Conservation (phyloP, 2,329 filamentous ascomycete genomes). For the Fusarium circinatum region DNA sequence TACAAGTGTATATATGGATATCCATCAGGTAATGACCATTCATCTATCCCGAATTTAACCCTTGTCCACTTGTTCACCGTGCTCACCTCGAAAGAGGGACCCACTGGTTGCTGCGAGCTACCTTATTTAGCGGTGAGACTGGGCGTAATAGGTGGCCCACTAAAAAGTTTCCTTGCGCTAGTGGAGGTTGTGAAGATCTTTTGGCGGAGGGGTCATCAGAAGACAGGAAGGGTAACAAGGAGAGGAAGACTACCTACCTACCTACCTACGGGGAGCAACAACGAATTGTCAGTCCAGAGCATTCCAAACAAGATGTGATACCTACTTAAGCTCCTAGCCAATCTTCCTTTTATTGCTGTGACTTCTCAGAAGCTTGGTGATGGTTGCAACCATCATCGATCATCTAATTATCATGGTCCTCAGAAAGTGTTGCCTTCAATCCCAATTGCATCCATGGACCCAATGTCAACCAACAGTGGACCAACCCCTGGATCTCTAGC, state of each 20-base stretch:
- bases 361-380: not conserved
- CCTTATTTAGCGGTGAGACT: constrained; percentile 24
- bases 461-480: not conserved
- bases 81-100: not conserved
- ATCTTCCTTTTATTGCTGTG: not conserved
- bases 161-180: constrained; percentile 19
- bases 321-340: not conserved
- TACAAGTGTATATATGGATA: not conserved
- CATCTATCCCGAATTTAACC: not conserved
- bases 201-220: not conserved
- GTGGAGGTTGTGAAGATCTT: constrained; percentile 2
- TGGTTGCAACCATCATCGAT: no score
- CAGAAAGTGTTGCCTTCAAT: not conserved
- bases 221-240: not conserved
- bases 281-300: not conserved
- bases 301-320: not conserved
- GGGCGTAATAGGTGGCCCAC: not conserved
- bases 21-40: not conserved
- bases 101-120: constrained; percentile 7
- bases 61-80: constrained; percentile 10
- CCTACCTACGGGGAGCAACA: not conserved
- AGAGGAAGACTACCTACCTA: not conserved
- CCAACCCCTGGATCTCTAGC: constrained; percentile 2
- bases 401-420: not conserved
- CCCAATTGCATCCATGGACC: not conserved